Evolutionary conservation across 2,329 filamentous ascomycete genomes (phyloP), one percentile per base, ranked within the genome.

Genomic region (Aspergillus texensis): DNA sequence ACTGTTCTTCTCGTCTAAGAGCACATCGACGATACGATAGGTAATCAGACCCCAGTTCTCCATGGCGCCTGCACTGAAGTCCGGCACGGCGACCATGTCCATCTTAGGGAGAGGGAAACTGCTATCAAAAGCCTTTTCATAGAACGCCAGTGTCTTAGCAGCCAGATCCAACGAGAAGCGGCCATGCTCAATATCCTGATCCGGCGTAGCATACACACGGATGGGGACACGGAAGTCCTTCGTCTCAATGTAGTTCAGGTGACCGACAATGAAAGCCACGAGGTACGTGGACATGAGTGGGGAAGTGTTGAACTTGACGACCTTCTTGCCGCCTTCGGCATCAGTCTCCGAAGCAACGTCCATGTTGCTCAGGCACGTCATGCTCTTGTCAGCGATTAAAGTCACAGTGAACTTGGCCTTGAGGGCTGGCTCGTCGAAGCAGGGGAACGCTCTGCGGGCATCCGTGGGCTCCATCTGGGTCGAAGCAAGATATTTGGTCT

Each of bases 11-110:
- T 97, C 93, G 72, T 98, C 94, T 66, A 96, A 88, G 63, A 98
- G 86, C 54, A 98, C 80, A 74, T 96, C 93, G 39, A 97, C 94
- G 26, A 96, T 91, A 68, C 94, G 91, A 82, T 97, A 98, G 8
- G 94, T 98, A 70, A 98, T 89, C 58, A 98, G 83, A 75, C 94
- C 94, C 94, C 94, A 98, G 79, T 98, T 98, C 84, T 98, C 94
- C 94, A 98, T 97, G 64, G 94, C 94, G 66, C 94, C 94, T 56
- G 93, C 93, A 57, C 93, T 93, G 77, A 98, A 98, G 77, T 98
- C 94, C 19, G 94, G 94, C 74, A 98, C 94, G 52, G 94, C 94
- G 70, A 96, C 89, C 90, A 96, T 95, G 79, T 96, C 93, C 91
- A 96, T 95, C 85, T 96, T 96, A 58, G 93, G 93, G 48, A 96